Evolutionary conservation across 495 filamentous ascomycete species (phyloP).

Genomic region (Glonium stellatum): DNA sequence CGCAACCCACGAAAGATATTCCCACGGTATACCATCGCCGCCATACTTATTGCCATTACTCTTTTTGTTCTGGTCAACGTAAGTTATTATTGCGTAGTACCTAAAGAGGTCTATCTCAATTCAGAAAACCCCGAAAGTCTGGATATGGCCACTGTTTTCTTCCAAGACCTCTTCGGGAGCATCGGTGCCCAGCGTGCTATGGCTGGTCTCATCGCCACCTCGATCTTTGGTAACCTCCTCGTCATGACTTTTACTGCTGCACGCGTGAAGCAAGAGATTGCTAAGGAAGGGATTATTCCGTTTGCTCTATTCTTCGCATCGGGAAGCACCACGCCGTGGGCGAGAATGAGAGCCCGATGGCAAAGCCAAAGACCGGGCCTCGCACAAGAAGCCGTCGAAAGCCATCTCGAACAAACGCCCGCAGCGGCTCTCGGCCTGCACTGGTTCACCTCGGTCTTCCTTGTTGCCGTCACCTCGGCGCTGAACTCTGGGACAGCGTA

Average conservation of each 20-base stretch:
- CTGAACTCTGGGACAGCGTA: constrained; percentile 5
- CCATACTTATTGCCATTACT: constrained; percentile 29
- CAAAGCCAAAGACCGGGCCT: neutral
- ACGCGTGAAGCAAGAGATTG: constrained; percentile 48
- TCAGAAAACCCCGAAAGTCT: neutral
- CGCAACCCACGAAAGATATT: constrained; percentile 37
- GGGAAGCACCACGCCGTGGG: constrained; percentile 11
- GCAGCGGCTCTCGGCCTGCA: constrained; percentile 10
- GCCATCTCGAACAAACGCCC: constrained; percentile 10
- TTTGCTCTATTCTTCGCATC: constrained; percentile 39
- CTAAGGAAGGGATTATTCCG: constrained; percentile 47
- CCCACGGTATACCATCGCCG: constrained; percentile 35
- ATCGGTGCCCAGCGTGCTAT: constrained; percentile 33
- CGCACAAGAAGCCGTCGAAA: constrained; percentile 5
- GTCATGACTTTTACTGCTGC: constrained; percentile 47
- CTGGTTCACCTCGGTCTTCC: constrained; percentile 3
- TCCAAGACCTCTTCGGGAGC: constrained; percentile 21
- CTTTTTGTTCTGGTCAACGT: constrained; percentile 43
- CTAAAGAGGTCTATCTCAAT: constrained; percentile 12
- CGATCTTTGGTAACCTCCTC: constrained; percentile 44
- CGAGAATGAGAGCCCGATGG: constrained; percentile 22
- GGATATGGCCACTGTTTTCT: constrained; percentile 22
- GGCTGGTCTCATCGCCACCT: constrained; percentile 41
- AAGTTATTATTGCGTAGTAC: constrained; percentile 32
- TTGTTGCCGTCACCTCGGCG: constrained; percentile 16